These are phyloP conservation scores for Sisymbrium altissimum DNA, from an alignment of 345 rosid species.

Conservation along the genomic window DNA sequence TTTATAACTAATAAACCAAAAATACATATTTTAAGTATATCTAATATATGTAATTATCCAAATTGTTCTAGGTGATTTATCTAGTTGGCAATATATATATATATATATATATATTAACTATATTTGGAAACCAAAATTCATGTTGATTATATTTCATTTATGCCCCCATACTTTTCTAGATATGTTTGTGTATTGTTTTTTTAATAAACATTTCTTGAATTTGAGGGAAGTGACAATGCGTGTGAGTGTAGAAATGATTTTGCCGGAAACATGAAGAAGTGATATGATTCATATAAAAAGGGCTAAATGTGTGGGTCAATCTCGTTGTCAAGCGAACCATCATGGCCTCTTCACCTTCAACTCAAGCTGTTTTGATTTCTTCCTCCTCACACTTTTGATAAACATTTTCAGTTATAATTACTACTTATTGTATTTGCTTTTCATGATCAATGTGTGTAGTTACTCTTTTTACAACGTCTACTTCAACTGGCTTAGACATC, in stretches of 20 bases:
- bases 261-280: conserved; percentile 28
- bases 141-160: neutral
- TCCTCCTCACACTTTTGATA: conserved; percentile 17
- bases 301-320: conserved; percentile 16
- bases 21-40: too few species aligned
- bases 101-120: neutral
- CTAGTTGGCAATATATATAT: too few species aligned
- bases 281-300: conserved; percentile 13
- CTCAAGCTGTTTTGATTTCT: conserved; percentile 22
- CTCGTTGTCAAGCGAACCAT: conserved; percentile 24
- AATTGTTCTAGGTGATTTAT: too few species aligned
- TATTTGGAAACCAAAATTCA: neutral
- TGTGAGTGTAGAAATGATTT: conserved; percentile 21
- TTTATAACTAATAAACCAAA: too few species aligned
- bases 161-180: neutral
- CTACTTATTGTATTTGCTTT: conserved; percentile 10
- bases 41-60: too few species aligned
- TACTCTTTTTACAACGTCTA: neutral
- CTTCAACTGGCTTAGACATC: neutral
- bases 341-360: conserved; percentile 6
- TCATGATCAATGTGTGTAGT: conserved; percentile 2
- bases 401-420: neutral
- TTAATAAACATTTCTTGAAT: neutral
- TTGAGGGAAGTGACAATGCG: conserved; percentile 26
- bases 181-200: neutral